These are phyloP conservation scores for Zopfochytrium polystomum DNA, from an alignment of 371 early-diverging fungal species.

Conservation along the genomic window DNA sequence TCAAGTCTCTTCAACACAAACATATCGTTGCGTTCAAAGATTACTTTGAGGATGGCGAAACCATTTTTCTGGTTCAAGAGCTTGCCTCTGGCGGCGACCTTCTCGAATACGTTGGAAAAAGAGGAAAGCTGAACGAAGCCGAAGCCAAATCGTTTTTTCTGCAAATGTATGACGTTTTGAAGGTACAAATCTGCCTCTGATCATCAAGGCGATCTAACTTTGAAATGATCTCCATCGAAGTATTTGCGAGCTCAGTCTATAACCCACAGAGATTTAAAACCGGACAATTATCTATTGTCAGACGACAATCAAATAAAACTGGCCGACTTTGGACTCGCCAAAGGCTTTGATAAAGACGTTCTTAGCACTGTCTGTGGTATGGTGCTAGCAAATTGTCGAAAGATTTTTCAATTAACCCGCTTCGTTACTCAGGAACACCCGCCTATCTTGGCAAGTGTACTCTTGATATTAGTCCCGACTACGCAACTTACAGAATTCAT, in stretches of 20 bases:
- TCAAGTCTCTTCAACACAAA: constrained; percentile 11
- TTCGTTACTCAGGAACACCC: constrained; percentile 19
- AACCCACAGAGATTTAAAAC: constrained; percentile 62
- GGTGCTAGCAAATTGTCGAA: not conserved
- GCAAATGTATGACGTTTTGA: constrained; percentile 53
- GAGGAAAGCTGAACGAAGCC: constrained; percentile 40
- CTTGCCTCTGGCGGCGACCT: constrained; percentile 56
- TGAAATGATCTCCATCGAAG: constrained; percentile 16
- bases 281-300: constrained; percentile 74
- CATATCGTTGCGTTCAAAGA: constrained; percentile 27
- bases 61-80: constrained; percentile 82
- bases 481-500: not conserved
- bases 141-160: constrained; percentile 70
- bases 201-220: constrained; percentile 58
- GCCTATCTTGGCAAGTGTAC: constrained; percentile 14
- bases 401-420: not conserved
- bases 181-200: constrained; percentile 13
- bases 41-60: constrained; percentile 64
- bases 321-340: constrained; percentile 98
- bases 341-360: constrained; percentile 48
- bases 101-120: constrained; percentile 16
- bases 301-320: constrained; percentile 86
- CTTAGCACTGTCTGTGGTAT: constrained; percentile 19
- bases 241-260: constrained; percentile 51
- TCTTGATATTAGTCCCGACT: too few species aligned